Evolutionary conservation across 1,139 yeast species (phyloP).

Genomic region (Meyerozyma guilliermondii): DNA sequence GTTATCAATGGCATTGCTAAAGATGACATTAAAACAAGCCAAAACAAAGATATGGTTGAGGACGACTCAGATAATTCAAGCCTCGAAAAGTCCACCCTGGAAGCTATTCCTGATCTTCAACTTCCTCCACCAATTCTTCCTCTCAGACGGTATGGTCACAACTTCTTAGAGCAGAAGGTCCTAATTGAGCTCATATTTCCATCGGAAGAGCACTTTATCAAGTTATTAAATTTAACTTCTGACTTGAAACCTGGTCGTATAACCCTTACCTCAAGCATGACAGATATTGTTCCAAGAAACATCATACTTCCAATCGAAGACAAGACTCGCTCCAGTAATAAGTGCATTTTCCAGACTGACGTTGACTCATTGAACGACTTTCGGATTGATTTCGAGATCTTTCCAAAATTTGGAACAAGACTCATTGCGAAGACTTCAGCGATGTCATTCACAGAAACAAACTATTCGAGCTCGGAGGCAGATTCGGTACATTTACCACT

Average conservation of each 20-base stretch:
- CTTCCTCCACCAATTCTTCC: conserved; percentile 97
- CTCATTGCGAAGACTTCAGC: conserved; percentile 87
- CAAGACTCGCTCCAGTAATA: conserved; percentile 45
- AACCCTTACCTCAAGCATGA: conserved; percentile 66
- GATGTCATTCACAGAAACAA: conserved; percentile 46
- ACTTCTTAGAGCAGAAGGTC: conserved; percentile 84
- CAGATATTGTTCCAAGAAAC: conserved; percentile 82
- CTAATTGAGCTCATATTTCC: conserved; percentile 72
- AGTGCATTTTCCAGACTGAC: conserved; percentile 83
- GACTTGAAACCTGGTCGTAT: conserved; percentile 52
- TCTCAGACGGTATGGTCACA: conserved; percentile 88
- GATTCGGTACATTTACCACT: conserved; percentile 63
- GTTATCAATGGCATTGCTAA: conserved; percentile 1
- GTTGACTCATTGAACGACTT: conserved; percentile 61
- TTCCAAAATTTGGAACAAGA: conserved; percentile 92
- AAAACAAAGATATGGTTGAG: conserved; percentile 16
- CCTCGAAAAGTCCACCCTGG: conserved; percentile 35
- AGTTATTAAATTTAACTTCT: conserved; percentile 42
- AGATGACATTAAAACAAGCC: conserved; percentile 2
- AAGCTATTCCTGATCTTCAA: conserved; percentile 82
- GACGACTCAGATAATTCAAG: conserved; percentile 37
- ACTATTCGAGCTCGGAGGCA: conserved; percentile 42
- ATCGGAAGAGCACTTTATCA: conserved; percentile 49
- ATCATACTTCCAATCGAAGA: conserved; percentile 75
- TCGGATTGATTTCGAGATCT: conserved; percentile 82